Evolutionary conservation across 2,329 filamentous ascomycete species (phyloP).

Genomic region (Calonectria pauciramosa): DNA sequence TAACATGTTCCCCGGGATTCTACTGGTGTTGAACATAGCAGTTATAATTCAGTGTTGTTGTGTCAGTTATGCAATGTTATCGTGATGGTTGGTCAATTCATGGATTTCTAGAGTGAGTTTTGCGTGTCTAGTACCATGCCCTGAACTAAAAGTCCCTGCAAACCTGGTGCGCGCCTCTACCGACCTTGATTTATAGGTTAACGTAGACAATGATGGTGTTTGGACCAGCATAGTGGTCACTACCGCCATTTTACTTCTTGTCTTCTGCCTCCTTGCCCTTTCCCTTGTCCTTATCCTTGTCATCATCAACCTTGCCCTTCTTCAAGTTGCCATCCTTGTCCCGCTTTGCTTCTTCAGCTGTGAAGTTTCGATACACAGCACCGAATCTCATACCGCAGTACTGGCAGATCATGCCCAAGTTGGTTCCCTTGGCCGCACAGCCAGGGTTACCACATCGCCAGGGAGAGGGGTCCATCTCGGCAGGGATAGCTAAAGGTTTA

Average conservation of each 20-base stretch:
- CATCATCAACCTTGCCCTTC: not conserved
- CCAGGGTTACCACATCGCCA: constrained; percentile 19
- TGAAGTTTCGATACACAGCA: not conserved
- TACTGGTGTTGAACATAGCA: not conserved
- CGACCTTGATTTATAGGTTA: not conserved
- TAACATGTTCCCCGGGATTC: not conserved
- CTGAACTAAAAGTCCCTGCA: not conserved
- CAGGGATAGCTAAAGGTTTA: not conserved
- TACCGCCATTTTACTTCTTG: constrained; percentile 4
- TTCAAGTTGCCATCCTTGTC: not conserved
- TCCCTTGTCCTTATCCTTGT: not conserved
- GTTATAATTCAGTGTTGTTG: not conserved
- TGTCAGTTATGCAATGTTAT: not conserved
- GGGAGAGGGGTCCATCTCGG: not conserved
- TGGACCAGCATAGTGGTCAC: not conserved
- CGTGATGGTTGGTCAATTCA: not conserved
- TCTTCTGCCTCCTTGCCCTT: not conserved
- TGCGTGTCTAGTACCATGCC: not conserved
- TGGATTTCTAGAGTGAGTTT: not conserved
- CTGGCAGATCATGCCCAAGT: not conserved
- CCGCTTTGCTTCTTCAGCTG: not conserved
- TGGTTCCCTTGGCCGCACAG: not conserved
- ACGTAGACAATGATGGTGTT: not conserved
- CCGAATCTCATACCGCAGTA: constrained; percentile 18
- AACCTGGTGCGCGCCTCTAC: too few species aligned